Percentiles rank a stretch among this genome's conserved stretches.
Conservation (phyloP, 371 early-diverging fungal species). For the Capniomyces stellatus region DNA sequence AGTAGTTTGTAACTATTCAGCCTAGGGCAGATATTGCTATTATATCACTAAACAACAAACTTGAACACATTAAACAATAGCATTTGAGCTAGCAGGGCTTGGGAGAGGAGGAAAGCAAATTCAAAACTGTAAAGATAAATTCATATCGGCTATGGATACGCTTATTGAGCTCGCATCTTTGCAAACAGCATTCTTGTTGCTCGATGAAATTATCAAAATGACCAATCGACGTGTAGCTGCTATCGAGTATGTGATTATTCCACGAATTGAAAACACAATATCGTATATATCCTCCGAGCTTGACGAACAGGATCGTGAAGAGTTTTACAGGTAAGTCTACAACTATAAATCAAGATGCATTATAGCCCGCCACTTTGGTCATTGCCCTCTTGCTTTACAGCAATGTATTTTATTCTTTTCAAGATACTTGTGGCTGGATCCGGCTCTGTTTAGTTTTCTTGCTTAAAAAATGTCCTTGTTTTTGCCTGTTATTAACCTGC, state of each 20-base stretch:
- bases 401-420: too few species aligned
- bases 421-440: too few species aligned
- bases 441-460: too few species aligned
- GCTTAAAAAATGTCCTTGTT: too few species aligned
- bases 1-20: too few species aligned
- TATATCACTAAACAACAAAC: background rate
- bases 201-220: conserved; percentile 96
- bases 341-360: too few species aligned
- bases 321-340: conserved; percentile 68
- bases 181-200: conserved; percentile 89
- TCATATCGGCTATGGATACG: conserved; percentile 80
- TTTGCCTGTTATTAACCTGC: background rate
- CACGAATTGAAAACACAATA: conserved; percentile 96
- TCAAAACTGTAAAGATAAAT: conserved; percentile 84
- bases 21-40: too few species aligned
- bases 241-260: conserved; percentile 97
- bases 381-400: too few species aligned
- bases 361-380: too few species aligned
- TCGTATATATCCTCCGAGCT: conserved; percentile 93
- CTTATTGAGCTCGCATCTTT: conserved; percentile 91
- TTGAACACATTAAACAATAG: too few species aligned
- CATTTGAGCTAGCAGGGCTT: conserved; percentile 87
- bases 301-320: conserved; percentile 99
- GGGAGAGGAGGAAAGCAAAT: conserved; percentile 97
- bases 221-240: conserved; percentile 99